phyloP scores from a whole-genome alignment of 768 basidiomycete species.

The Tubosaeta sp. region DNA sequence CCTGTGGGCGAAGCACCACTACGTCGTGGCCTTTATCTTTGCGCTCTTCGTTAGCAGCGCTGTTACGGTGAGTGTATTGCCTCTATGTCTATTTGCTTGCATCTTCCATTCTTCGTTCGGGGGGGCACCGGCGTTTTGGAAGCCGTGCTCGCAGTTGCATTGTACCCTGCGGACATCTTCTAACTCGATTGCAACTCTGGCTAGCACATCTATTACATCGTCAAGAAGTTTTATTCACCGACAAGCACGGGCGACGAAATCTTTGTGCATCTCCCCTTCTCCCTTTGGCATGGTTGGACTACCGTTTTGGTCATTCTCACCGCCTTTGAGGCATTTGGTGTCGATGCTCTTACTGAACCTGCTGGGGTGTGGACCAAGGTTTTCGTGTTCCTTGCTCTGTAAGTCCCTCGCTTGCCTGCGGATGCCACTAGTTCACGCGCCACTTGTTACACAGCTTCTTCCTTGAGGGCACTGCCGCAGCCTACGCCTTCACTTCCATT shows the following conservation, averaged over 20 bases:
- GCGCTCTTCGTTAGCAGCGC: slow-evolving; percentile 81
- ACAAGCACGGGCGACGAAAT: slow-evolving; percentile 70
- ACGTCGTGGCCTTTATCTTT: slow-evolving; percentile 79
- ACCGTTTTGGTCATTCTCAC: slow-evolving; percentile 79
- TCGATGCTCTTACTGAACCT: slow-evolving; percentile 55
- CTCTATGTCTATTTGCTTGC: background rate
- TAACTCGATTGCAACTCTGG: slow-evolving; percentile 9
- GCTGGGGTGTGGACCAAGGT: slow-evolving; percentile 92
- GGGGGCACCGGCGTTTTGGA: slow-evolving; percentile 1
- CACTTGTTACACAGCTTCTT: slow-evolving; percentile 56
- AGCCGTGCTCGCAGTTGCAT: background rate
- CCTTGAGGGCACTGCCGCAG: slow-evolving; percentile 87
- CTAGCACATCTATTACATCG: slow-evolving; percentile 88
- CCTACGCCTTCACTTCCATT: slow-evolving; percentile 86
- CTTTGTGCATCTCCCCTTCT: slow-evolving; percentile 94
- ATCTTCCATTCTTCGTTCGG: slow-evolving; percentile 15
- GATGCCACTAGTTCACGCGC: slow-evolving; percentile 2
- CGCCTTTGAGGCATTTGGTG: slow-evolving; percentile 87
- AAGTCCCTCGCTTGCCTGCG: slow-evolving; percentile 25
- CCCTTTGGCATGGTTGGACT: slow-evolving; percentile 91
- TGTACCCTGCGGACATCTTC: slow-evolving; percentile 7
- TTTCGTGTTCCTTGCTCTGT: slow-evolving; percentile 91
- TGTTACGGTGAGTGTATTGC: slow-evolving; percentile 39
- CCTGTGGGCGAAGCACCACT: slow-evolving; percentile 77
- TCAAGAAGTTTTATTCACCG: slow-evolving; percentile 80